These are phyloP conservation scores for Diospyros lotus DNA, from an alignment of 148 eudicot species.

Conservation along the genomic window DNA sequence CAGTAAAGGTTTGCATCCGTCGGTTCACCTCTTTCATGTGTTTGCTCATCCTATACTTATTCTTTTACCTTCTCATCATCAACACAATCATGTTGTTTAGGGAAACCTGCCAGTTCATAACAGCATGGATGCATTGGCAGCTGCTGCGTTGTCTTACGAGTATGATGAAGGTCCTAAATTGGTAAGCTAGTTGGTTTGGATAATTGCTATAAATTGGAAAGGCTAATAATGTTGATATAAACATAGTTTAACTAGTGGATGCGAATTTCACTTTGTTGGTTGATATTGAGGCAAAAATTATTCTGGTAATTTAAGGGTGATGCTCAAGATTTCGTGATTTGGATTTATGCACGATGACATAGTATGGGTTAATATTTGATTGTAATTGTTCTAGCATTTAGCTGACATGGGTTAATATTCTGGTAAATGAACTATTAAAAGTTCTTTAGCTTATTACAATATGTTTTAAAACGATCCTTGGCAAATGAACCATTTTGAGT, in stretches of 20 bases:
- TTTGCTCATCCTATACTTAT: background rate
- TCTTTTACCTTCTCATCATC: background rate
- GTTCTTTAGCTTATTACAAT: no score
- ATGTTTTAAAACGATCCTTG: no score
- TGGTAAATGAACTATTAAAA: background rate
- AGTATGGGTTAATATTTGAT: background rate
- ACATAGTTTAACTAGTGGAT: background rate
- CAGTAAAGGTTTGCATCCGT: constrained; percentile 59
- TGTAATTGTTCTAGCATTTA: background rate
- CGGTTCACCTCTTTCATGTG: background rate
- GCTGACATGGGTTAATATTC: background rate
- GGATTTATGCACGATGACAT: background rate
- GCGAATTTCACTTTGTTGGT: background rate
- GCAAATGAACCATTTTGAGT: no score
- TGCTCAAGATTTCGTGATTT: background rate
- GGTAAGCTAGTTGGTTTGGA: constrained; percentile 37
- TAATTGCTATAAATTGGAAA: background rate
- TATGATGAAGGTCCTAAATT: constrained; percentile 86
- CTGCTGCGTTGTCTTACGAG: constrained; percentile 82
- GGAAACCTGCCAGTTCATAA: constrained; percentile 84
- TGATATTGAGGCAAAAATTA: background rate
- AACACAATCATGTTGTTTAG: constrained; percentile 26
- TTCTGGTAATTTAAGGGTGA: background rate
- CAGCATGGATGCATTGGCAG: constrained; percentile 98
- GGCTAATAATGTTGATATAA: background rate